Percentiles rank a stretch among this genome's conserved stretches.
These are phyloP conservation scores for Lepiota brunneoincarnata DNA, from an alignment of 768 basidiomycete species.

Conservation along the genomic window DNA sequence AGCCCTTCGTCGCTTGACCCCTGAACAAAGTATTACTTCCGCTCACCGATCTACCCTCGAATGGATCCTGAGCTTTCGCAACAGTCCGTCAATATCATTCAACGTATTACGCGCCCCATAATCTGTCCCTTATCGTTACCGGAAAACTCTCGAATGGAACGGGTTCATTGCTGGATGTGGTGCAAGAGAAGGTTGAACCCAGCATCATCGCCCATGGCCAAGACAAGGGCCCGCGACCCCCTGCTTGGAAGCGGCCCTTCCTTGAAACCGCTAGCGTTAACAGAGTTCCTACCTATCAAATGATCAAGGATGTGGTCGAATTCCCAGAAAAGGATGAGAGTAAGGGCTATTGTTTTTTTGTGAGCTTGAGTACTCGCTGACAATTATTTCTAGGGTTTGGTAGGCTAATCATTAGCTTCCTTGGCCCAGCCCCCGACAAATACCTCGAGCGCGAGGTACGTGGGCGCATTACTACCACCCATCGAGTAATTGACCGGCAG, in stretches of 20 bases:
- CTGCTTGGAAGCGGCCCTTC: conserved; percentile 92
- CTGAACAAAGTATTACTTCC: conserved; percentile 73
- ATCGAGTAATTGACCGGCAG: neutral
- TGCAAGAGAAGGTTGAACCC: conserved; percentile 84
- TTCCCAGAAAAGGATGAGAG: conserved; percentile 98
- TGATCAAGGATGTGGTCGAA: conserved; percentile 67
- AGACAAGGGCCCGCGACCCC: conserved; percentile 64
- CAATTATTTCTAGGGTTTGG: conserved; percentile 51
- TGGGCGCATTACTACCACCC: neutral
- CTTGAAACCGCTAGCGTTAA: conserved; percentile 78
- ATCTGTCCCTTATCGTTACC: conserved; percentile 82
- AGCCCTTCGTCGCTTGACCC: conserved; percentile 77
- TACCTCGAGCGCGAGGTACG: conserved; percentile 70
- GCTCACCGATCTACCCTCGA: neutral
- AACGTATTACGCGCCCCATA: conserved; percentile 92
- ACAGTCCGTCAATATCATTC: conserved; percentile 87
- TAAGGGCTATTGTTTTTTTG: conserved; percentile 20
- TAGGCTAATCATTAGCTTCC: conserved; percentile 73
- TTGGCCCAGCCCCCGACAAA: conserved; percentile 72
- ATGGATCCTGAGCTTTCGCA: neutral
- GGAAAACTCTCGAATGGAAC: conserved; percentile 84
- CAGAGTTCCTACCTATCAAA: conserved; percentile 47
- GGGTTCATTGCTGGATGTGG: conserved; percentile 70
- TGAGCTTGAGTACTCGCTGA: conserved; percentile 1
- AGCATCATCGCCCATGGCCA: conserved; percentile 74